Evolutionary conservation across 2,329 filamentous ascomycete genomes (phyloP), one percentile per base, ranked within the genome.

Genomic region (Colletotrichum magnum): DNA sequence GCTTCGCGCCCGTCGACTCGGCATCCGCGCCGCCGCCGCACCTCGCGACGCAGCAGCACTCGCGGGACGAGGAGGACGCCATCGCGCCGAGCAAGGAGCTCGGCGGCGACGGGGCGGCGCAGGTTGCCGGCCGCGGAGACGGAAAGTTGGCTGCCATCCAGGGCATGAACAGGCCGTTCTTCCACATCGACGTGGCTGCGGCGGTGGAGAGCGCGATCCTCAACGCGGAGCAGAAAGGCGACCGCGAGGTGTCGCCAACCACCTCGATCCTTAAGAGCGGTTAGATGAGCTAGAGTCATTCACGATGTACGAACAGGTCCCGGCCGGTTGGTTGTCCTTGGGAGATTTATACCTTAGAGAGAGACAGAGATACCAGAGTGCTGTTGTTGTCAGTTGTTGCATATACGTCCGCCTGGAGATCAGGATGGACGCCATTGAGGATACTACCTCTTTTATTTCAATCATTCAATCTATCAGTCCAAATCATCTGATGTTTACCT

Each of bases 101-200:
- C 1, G 24, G 12, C 45, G 24, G 16, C 45, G 61, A 70, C 26
- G 69, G 73, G 18, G 64, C 73, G 6, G 72, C 70, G 47, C 68
- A 48, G 39, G 70, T 74, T 52, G 58, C 73, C 13, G 64, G 64
- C 3, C 66, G 65, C 18, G 68, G 62, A 1, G 65, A 72, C n/a
- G 68, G 71, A 12, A 72, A 59, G 39, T 73, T 83, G 43, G 78
- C 79, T 26, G 79, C 83, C 0, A 74, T 86, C 1, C 80, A 83
- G 62, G 84, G 83, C 2, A 77, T 85, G 62, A 86, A 87, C 76
- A 76, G 84, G 72, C 86, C 86, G 6, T 86, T 82, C 75, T 87
- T 87, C 76, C 85, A 87, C 67, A 80, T 86, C 32, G 85, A 87
- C 72, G 73, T 87, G 45, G 81, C 84, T 28, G 84, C 84, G 67